Percentiles rank a stretch among this genome's conserved stretches.
These are phyloP conservation scores for Fragaria iinumae DNA, from an alignment of 306 rosid genomes.

Conservation along the genomic window DNA sequence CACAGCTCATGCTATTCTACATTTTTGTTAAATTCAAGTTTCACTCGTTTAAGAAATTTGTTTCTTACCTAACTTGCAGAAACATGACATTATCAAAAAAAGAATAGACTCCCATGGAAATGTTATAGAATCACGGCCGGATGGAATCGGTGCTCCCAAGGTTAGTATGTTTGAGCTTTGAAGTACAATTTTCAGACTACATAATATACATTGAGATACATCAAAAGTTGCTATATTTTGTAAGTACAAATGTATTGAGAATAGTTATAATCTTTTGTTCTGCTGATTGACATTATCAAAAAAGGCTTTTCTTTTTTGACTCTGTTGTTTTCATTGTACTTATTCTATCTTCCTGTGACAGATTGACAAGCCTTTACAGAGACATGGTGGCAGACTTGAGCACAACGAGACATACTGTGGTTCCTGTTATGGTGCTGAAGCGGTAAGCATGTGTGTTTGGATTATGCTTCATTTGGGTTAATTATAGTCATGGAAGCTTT, in stretches of 20 bases:
- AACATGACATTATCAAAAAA: conserved; percentile 89
- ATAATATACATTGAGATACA: background rate
- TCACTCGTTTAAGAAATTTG: background rate
- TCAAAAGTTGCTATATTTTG: background rate
- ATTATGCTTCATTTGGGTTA: background rate
- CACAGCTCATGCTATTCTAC: background rate
- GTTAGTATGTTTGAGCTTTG: conserved; percentile 32
- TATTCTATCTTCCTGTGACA: conserved; percentile 37
- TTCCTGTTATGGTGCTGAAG: conserved; percentile 92
- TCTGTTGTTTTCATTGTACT: conserved; percentile 16
- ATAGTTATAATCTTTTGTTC: background rate
- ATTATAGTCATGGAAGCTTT: background rate
- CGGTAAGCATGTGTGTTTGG: conserved; percentile 48
- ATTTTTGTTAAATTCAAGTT: conserved; percentile 4
- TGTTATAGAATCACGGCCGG: conserved; percentile 85
- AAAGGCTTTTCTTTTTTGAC: conserved; percentile 4
- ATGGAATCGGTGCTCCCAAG: conserved; percentile 91
- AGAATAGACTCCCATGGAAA: conserved; percentile 84
- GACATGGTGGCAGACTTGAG: conserved; percentile 98
- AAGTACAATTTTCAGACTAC: background rate
- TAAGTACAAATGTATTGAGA: background rate
- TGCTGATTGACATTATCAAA: too few relatives aligned
- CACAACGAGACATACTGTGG: conserved; percentile 99
- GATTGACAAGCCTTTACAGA: conserved; percentile 94
- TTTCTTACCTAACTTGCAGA: conserved; percentile 47